Percentiles rank a stretch among this genome's conserved stretches.
phyloP scores from a whole-genome alignment of 192 early-diverging fungal genomes.

The Mortierella antarctica region DNA sequence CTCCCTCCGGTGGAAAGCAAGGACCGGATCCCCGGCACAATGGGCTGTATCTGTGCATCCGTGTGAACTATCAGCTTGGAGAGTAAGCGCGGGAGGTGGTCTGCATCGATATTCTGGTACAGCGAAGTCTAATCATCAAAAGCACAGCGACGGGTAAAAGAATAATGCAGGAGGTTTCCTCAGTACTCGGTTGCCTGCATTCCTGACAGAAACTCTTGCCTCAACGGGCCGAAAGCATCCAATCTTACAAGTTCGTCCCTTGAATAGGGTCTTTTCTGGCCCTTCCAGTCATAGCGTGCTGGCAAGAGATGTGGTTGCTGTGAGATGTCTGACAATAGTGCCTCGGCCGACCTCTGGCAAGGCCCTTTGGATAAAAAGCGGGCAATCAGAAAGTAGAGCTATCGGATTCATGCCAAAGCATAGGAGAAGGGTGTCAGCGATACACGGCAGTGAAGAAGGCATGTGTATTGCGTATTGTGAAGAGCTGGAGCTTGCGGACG shows the following conservation, averaged over 20 bases:
- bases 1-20: slow-evolving; percentile 40
- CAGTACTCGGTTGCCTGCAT: too few species aligned
- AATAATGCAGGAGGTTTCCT: too few species aligned
- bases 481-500: too few species aligned
- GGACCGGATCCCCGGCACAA: slow-evolving; percentile 54
- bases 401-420: neutral
- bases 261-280: slow-evolving; percentile 61
- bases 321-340: slow-evolving; percentile 59
- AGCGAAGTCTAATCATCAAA: slow-evolving; percentile 27
- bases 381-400: slow-evolving; percentile 82
- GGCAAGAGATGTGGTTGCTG: slow-evolving; percentile 69
- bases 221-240: too few species aligned
- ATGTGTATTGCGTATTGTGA: too few species aligned
- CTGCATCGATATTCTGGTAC: slow-evolving; percentile 41
- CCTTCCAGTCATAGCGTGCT: slow-evolving; percentile 76
- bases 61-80: slow-evolving; percentile 31
- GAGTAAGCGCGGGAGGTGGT: slow-evolving; percentile 48
- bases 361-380: slow-evolving; percentile 71
- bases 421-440: slow-evolving; percentile 6
- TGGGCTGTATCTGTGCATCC: slow-evolving; percentile 53
- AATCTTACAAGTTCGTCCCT: slow-evolving; percentile 69
- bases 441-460: neutral
- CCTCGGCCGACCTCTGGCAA: slow-evolving; percentile 63
- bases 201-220: too few species aligned
- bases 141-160: slow-evolving; percentile 6